Base-by-base conservation (phyloP, 2,329 filamentous ascomycete species). In the Tolypocladium tundrense region DNA sequence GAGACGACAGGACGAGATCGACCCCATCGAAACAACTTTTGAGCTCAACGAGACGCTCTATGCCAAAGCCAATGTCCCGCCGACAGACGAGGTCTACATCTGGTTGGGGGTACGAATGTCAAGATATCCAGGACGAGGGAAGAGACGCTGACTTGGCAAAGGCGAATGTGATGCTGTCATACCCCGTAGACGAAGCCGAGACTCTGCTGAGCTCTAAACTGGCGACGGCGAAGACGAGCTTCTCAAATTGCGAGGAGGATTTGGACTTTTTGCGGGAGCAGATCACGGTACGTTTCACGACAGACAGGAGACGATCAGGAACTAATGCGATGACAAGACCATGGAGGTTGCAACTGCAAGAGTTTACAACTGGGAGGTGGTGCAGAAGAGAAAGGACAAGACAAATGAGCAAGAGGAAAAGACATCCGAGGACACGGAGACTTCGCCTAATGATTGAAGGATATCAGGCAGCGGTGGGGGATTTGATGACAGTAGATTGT, bases 281-380 rank as follows among this genome's bases (percentile, higher is more conserved):
- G 75, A 96, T 99, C 66, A 99, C 94, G 62, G 92, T 95, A 77
- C 65, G 84, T 74, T 59, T 16, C 33, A 5, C 37, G 27, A 31
- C 48, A 51, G 31, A 2, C 16, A 19, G 4, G 21, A 27, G 45
- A 39, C 57, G 66, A 63, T 60, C 59, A 9, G 58, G 31, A 16
- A 53, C 54, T 58, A 39, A 61, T 51, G 31, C 19, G 33, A 39
- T 24, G 9, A 50, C n/a, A 21, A 95, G 90, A 97, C 92, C 0
- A 87, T 99, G 79, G 94, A 99, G 74, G 94, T 99, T 40, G 94
- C 94, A 4, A 91, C 93, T 45, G 94, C 94, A 27, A 83, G 94
- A 63, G 92, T 99, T n/a, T 97, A 99, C 75, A 99, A 99, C 74
- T 97, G 94, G 93, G 94, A 99, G 68, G 91, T 99, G 5, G 90